Percentiles rank a stretch among this genome's conserved stretches.
Conservation (phyloP, 2,329 filamentous ascomycete species). For the Thyridium curvatum region DNA sequence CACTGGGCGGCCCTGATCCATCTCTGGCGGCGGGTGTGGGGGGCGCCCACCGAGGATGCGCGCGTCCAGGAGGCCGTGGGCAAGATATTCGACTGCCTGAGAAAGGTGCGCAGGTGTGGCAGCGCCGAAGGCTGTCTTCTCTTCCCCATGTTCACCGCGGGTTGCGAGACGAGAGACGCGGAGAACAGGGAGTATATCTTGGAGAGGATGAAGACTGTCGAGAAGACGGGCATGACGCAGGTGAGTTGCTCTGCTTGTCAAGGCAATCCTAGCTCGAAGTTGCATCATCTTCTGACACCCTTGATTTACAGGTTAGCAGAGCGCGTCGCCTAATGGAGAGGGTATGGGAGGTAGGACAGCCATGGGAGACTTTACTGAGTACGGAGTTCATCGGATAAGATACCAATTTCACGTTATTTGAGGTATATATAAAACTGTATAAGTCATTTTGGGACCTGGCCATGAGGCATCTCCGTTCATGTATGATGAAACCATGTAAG, state of each 20-base stretch:
- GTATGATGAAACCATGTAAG: too few relatives aligned
- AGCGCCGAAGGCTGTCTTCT: constrained; percentile 69
- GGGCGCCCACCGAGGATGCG: constrained; percentile 46
- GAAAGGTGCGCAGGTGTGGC: constrained; percentile 56
- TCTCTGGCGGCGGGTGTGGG: constrained; percentile 66
- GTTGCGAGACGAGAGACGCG: constrained; percentile 60
- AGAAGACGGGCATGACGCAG: constrained; percentile 72
- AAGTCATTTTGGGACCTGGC: too few relatives aligned
- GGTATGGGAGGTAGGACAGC: constrained; percentile 60
- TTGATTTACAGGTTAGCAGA: constrained; percentile 39
- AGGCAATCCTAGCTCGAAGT: neutral
- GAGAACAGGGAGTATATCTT: constrained; percentile 54
- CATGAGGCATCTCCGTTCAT: too few relatives aligned
- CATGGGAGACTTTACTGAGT: constrained; percentile 62
- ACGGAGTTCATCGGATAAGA: constrained; percentile 62
- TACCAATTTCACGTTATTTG: neutral
- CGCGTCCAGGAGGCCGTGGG: constrained; percentile 58
- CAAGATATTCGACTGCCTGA: constrained; percentile 57
- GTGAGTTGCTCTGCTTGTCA: constrained; percentile 39
- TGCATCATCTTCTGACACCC: constrained; percentile 4
- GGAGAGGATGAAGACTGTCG: constrained; percentile 59
- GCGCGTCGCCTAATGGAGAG: constrained; percentile 61
- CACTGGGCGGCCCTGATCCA: constrained; percentile 75
- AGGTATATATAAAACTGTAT: too few relatives aligned
- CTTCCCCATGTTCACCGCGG: constrained; percentile 79